Conservation (phyloP, 2,329 filamentous ascomycete genomes). For the Xylariomycetidae sp. region DNA sequence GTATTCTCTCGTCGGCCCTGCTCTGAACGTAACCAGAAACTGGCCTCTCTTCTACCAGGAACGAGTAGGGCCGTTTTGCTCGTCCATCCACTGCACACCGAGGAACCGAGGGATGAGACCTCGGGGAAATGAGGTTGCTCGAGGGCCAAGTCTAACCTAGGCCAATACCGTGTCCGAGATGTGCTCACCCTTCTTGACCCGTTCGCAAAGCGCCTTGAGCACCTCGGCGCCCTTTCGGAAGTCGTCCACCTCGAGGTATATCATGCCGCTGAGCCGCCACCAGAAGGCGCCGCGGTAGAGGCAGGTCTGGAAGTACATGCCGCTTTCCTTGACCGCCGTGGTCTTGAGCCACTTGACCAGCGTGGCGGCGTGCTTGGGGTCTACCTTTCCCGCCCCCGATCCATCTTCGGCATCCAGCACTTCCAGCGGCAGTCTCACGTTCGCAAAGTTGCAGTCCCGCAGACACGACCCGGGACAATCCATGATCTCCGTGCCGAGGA, state of each 20-base stretch:
- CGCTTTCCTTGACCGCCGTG: conserved; percentile 32
- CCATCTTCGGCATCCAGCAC: conserved; percentile 2
- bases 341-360: conserved; percentile 41
- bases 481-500: conserved; percentile 54
- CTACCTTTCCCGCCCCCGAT: conserved; percentile 5
- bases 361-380: conserved; percentile 27
- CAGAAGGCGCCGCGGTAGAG: conserved; percentile 50
- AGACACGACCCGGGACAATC: conserved; percentile 34
- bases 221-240: conserved; percentile 33
- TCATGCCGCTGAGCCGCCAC: conserved; percentile 57
- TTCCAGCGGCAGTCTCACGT: conserved; percentile 48
- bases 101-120: no score
- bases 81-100: no score
- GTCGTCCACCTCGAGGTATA: conserved; percentile 58
- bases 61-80: no score
- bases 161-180: no score
- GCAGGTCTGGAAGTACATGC: conserved; percentile 53
- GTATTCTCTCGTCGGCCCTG: no score
- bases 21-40: no score
- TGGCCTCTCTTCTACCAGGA: no score
- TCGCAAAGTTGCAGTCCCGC: conserved; percentile 48
- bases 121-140: no score
- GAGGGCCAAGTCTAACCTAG: no score
- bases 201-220: conserved; percentile 21
- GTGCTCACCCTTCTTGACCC: conserved; percentile 39